These are phyloP conservation scores for Chimonanthus praecox DNA, from an alignment of 164 flowering plant genomes.

Conservation along the genomic window DNA sequence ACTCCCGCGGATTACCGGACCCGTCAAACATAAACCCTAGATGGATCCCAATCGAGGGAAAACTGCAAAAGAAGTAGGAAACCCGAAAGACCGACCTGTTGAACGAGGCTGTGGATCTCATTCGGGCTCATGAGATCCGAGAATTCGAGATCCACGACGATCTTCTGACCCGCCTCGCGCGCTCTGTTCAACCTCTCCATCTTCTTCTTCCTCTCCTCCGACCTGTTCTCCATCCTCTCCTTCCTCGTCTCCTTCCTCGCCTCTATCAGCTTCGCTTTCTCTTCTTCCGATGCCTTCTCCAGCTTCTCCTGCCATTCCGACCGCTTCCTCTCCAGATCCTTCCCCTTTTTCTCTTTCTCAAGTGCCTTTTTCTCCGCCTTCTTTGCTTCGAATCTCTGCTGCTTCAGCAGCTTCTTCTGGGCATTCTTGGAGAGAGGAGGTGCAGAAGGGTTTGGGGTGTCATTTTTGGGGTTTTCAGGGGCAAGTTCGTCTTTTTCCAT, in stretches of 20 bases:
- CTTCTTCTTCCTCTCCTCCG: conserved; percentile 58
- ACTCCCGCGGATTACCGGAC: neutral
- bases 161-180: conserved; percentile 61
- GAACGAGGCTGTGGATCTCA: conserved; percentile 79
- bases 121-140: conserved; percentile 56
- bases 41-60: no score
- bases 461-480: conserved; percentile 6
- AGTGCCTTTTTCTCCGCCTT: conserved; percentile 77
- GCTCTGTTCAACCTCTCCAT: conserved; percentile 46
- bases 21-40: neutral
- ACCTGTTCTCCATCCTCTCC: conserved; percentile 76
- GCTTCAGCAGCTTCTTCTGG: conserved; percentile 69
- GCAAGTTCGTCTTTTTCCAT: conserved; percentile 14
- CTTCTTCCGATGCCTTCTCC: conserved; percentile 50
- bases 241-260: conserved; percentile 45
- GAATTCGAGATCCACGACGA: conserved; percentile 84
- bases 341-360: conserved; percentile 56
- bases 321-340: conserved; percentile 60
- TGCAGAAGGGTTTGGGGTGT: neutral
- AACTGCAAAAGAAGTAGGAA: neutral
- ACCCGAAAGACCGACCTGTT: conserved; percentile 49
- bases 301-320: conserved; percentile 73
- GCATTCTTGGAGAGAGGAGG: conserved; percentile 64
- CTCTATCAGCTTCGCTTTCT: conserved; percentile 57
- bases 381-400: conserved; percentile 63